Conservation (phyloP, 345 rosid genomes). For the Brassica carinata region DNA sequence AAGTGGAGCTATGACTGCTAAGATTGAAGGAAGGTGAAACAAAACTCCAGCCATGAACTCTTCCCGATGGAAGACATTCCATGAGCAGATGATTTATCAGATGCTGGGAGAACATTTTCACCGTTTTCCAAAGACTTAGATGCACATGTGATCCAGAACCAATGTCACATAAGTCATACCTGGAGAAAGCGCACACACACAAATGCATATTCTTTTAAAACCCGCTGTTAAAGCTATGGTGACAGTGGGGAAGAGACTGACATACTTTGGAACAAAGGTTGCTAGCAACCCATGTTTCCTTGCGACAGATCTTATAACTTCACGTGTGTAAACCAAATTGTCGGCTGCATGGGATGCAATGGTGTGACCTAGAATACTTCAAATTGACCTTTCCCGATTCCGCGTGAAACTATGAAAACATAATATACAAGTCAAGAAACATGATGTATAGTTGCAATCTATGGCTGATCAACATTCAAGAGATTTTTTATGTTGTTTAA, state of each 20-base stretch:
- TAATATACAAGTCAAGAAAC: slow-evolving; percentile 17
- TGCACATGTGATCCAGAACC: slow-evolving; percentile 98
- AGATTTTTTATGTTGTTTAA: slow-evolving; percentile 7
- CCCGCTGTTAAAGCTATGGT: neutral
- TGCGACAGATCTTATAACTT: slow-evolving; percentile 76
- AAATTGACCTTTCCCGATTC: slow-evolving; percentile 94
- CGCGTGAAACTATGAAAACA: slow-evolving; percentile 59
- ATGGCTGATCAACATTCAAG: neutral
- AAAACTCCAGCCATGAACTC: slow-evolving; percentile 93
- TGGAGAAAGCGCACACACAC: slow-evolving; percentile 26
- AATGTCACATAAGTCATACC: slow-evolving; percentile 81
- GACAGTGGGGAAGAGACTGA: slow-evolving; percentile 6
- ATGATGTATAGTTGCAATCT: neutral
- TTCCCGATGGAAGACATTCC: slow-evolving; percentile 81
- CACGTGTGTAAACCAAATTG: slow-evolving; percentile 77
- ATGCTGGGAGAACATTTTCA: slow-evolving; percentile 74
- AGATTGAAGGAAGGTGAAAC: slow-evolving; percentile 82
- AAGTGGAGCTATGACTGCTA: slow-evolving; percentile 84
- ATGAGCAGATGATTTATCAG: slow-evolving; percentile 57
- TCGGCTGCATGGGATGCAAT: slow-evolving; percentile 68
- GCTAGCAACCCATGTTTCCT: slow-evolving; percentile 83
- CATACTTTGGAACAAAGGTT: slow-evolving; percentile 93
- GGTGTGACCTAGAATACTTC: slow-evolving; percentile 72
- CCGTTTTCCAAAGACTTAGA: slow-evolving; percentile 79
- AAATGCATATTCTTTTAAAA: slow-evolving; percentile 1